phyloP scores from a whole-genome alignment of 495 filamentous ascomycete genomes.

The Penicillium arizonense region DNA sequence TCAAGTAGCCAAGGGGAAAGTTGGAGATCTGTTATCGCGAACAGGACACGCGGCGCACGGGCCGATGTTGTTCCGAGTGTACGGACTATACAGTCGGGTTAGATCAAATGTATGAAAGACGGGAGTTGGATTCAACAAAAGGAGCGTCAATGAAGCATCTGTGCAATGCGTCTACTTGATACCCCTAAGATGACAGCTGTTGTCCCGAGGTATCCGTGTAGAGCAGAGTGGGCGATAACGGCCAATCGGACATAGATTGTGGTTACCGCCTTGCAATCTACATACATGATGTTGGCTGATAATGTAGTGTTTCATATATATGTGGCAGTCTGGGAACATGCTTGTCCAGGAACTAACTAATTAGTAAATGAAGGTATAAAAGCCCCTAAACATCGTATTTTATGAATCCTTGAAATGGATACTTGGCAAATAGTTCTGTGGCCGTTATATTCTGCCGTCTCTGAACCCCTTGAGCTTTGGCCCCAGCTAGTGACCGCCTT shows the following conservation, averaged over 20 bases:
- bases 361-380: neutral
- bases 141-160: neutral
- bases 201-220: slow-evolving; percentile 8
- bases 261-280: neutral
- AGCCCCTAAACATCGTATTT: too few relatives aligned
- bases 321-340: too few relatives aligned
- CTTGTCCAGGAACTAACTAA: too few relatives aligned
- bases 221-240: neutral
- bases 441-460: slow-evolving; percentile 1
- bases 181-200: slow-evolving; percentile 8
- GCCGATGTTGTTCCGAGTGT: slow-evolving; percentile 28
- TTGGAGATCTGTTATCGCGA: slow-evolving; percentile 15
- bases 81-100: neutral
- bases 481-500: slow-evolving; percentile 32
- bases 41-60: slow-evolving; percentile 32
- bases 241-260: neutral
- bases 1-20: slow-evolving; percentile 17
- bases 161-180: neutral
- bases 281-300: neutral
- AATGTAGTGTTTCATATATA: neutral
- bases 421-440: neutral
- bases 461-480: slow-evolving; percentile 31
- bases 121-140: neutral
- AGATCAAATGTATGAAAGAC: neutral
- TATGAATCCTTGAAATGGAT: too few relatives aligned